Conservation (phyloP, 1,139 yeast species). For the Arxiozyma heterogenica region DNA sequence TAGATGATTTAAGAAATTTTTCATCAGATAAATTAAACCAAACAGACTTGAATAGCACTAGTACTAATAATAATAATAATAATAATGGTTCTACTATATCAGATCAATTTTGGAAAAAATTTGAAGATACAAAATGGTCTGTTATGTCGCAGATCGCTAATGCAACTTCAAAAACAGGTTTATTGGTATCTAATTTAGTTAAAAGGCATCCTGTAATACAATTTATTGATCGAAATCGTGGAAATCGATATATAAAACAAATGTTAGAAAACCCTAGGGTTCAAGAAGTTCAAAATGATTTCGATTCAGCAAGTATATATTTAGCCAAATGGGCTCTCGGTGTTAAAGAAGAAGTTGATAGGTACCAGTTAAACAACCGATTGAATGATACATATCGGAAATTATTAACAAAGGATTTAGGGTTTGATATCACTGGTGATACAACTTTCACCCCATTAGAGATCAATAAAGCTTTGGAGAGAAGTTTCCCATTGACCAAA, state of each 20-base stretch:
- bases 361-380: constrained; percentile 48
- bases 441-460: constrained; percentile 33
- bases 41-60: neutral
- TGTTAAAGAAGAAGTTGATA: constrained; percentile 87
- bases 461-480: constrained; percentile 31
- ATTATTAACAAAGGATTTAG: constrained; percentile 58
- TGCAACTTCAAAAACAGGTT: constrained; percentile 56
- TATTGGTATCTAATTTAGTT: constrained; percentile 16
- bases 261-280: constrained; percentile 73
- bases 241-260: constrained; percentile 40
- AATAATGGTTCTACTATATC: constrained; percentile 3
- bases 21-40: neutral
- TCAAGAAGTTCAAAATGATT: constrained; percentile 71
- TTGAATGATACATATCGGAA: constrained; percentile 53
- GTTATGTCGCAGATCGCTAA: constrained; percentile 78
- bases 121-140: constrained; percentile 76
- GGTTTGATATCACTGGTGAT: constrained; percentile 40
- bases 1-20: constrained; percentile 68
- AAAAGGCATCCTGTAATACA: constrained; percentile 26
- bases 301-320: constrained; percentile 84
- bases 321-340: constrained; percentile 96
- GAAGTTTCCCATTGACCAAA: constrained; percentile 41
- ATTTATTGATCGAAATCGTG: constrained; percentile 23
- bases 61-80: neutral
- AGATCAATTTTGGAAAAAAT: constrained; percentile 25